phyloP scores from a whole-genome alignment of 495 filamentous ascomycete genomes.

The Hypoxylon cercidicola region DNA sequence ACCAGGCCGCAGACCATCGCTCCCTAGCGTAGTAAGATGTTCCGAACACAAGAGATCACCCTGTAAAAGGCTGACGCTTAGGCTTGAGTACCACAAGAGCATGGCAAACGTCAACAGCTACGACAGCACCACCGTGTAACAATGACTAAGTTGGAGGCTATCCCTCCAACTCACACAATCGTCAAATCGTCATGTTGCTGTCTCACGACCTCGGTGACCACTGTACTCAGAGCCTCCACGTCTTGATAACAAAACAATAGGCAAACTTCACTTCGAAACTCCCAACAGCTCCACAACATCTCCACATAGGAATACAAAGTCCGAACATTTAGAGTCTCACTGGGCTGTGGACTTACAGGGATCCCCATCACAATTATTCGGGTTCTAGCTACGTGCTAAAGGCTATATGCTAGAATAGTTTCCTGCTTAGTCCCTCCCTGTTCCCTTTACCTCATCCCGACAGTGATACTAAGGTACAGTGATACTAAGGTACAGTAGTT shows the following conservation, averaged over 20 bases:
- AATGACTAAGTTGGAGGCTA: conserved; percentile 6
- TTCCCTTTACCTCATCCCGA: conserved; percentile 17
- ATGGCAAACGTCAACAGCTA: conserved; percentile 15
- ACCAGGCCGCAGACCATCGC: conserved; percentile 14
- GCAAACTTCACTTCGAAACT: conserved; percentile 23
- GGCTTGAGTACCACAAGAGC: conserved; percentile 21
- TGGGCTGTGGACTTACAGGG: conserved; percentile 29
- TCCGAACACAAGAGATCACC: conserved; percentile 12
- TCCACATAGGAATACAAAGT: conserved; percentile 35
- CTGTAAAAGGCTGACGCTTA: conserved; percentile 23
- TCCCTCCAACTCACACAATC: conserved; percentile 5
- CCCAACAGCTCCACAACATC: conserved; percentile 35
- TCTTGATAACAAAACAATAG: conserved; percentile 8
- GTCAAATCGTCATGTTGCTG: background rate
- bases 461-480: background rate
- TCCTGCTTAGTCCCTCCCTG: conserved; percentile 13
- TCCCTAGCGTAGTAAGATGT: conserved; percentile 13
- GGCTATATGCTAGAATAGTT: conserved; percentile 15
- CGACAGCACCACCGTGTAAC: conserved; percentile 19
- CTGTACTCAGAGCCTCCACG: background rate
- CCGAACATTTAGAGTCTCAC: conserved; percentile 30
- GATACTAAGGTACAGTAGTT: conserved; percentile 7
- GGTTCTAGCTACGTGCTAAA: conserved; percentile 11
- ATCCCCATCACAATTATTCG: conserved; percentile 22
- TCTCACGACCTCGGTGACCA: background rate